A percentile compares a stretch with the other conserved stretches of the same genome.
Conservation (phyloP, 129 eudicot genomes). For the Logfia minima region DNA sequence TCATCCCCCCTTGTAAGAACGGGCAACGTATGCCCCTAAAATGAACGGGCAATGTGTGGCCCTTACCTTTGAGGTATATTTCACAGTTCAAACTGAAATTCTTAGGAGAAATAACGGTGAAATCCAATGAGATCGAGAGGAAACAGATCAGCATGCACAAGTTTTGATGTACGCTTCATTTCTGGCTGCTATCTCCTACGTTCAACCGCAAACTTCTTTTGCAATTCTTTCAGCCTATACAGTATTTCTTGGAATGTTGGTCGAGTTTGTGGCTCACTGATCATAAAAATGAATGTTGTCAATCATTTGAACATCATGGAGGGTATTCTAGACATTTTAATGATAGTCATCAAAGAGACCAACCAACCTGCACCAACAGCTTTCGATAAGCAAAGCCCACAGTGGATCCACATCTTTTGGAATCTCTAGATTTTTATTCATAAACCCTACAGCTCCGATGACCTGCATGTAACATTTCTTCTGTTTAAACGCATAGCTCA, state of each 20-base stretch:
- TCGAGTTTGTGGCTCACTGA: slow-evolving; percentile 26
- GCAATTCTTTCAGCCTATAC: slow-evolving; percentile 59
- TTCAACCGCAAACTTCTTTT: slow-evolving; percentile 44
- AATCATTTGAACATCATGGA: slow-evolving; percentile 25
- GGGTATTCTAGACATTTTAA: slow-evolving; percentile 16
- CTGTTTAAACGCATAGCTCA: too few species aligned
- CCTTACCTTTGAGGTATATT: too few species aligned
- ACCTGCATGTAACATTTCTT: slow-evolving; percentile 39
- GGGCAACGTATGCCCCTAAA: too few species aligned
- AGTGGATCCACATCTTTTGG: slow-evolving; percentile 72
- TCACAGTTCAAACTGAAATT: too few species aligned
- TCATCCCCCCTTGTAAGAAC: too few species aligned
- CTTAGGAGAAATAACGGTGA: too few species aligned
- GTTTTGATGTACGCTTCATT: slow-evolving; percentile 30
- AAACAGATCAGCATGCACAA: background rate
- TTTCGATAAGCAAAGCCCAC: slow-evolving; percentile 68
- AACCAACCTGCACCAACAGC: slow-evolving; percentile 78
- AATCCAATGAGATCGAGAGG: background rate
- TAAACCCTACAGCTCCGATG: slow-evolving; percentile 85
- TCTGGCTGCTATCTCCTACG: slow-evolving; percentile 38
- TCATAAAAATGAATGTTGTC: background rate
- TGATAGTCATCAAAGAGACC: background rate
- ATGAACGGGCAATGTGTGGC: too few species aligned
- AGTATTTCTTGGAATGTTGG: slow-evolving; percentile 76
- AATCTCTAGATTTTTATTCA: slow-evolving; percentile 69